A percentile compares a stretch with the other conserved stretches of the same genome.
phyloP scores from a whole-genome alignment of 1,284 basidiomycete genomes.

The Irpex lacteus region DNA sequence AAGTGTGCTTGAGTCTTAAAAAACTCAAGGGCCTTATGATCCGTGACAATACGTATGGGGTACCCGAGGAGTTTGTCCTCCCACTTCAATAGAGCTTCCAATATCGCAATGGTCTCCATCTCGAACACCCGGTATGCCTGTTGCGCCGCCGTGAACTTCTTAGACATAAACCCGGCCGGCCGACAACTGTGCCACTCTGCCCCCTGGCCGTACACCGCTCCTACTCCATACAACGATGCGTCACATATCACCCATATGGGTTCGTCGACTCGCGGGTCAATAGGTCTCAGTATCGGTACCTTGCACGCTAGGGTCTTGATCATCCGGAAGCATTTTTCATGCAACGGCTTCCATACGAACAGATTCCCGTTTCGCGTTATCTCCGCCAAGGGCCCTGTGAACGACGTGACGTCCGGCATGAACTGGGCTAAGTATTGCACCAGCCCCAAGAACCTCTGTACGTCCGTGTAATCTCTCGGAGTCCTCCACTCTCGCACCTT shows the following conservation, averaged over 20 bases:
- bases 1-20: conserved; percentile 25
- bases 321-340: neutral
- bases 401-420: conserved; percentile 30
- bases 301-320: neutral
- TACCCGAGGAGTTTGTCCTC: conserved; percentile 31
- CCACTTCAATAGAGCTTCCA: conserved; percentile 36
- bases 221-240: neutral
- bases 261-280: neutral
- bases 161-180: neutral
- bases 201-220: neutral
- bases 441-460: conserved; percentile 38
- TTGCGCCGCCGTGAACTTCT: conserved; percentile 31
- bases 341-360: neutral
- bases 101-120: conserved; percentile 34
- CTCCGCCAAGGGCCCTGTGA: conserved; percentile 15
- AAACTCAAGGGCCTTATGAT: conserved; percentile 35
- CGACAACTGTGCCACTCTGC: neutral
- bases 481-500: conserved; percentile 20
- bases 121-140: conserved; percentile 34
- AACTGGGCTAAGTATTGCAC: conserved; percentile 39
- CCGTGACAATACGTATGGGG: conserved; percentile 29
- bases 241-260: conserved; percentile 2
- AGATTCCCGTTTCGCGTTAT: conserved; percentile 17
- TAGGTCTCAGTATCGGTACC: neutral
- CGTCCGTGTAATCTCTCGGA: conserved; percentile 33